Percentiles rank a stretch among this genome's conserved stretches.
Conservation (phyloP, 2,329 filamentous ascomycete species). For the Verticillium zaregamsianum region DNA sequence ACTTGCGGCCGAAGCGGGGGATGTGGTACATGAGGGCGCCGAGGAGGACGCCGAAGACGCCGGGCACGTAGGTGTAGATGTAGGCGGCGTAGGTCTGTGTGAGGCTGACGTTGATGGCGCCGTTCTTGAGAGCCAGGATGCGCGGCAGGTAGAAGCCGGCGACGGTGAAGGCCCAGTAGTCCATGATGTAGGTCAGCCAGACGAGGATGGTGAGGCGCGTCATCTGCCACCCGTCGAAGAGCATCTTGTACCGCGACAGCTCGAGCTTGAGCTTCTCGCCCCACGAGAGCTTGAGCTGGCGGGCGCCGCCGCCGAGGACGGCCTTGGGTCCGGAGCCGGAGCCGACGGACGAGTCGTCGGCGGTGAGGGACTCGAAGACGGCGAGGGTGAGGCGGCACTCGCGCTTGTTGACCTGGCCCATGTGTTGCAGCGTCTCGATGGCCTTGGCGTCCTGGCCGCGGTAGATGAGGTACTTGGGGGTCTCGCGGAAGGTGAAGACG, state of each 20-base stretch:
- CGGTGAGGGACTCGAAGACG: slow-evolving; percentile 9
- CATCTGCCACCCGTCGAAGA: slow-evolving; percentile 28
- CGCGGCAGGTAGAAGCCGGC: slow-evolving; percentile 39
- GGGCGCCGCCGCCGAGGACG: slow-evolving; percentile 9
- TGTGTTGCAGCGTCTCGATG: slow-evolving; percentile 48
- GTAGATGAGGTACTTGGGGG: slow-evolving; percentile 54
- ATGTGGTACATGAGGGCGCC: slow-evolving; percentile 42
- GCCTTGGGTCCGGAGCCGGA: slow-evolving; percentile 14
- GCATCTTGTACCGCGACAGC: slow-evolving; percentile 24
- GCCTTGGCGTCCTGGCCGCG: slow-evolving; percentile 49
- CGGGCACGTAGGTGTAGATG: slow-evolving; percentile 49
- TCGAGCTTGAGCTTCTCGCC: neutral
- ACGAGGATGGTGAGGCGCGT: slow-evolving; percentile 27
- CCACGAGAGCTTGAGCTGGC: neutral
- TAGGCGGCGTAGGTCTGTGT: slow-evolving; percentile 46
- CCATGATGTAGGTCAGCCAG: slow-evolving; percentile 34
- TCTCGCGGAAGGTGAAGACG: slow-evolving; percentile 53
- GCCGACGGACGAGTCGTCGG: slow-evolving; percentile 13
- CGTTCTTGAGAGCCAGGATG: slow-evolving; percentile 49
- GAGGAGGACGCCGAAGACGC: slow-evolving; percentile 45
- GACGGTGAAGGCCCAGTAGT: slow-evolving; percentile 33
- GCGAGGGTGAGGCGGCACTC: slow-evolving; percentile 5
- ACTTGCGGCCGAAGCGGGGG: slow-evolving; percentile 23
- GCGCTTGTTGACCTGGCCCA: slow-evolving; percentile 45
- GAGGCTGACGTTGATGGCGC: slow-evolving; percentile 35